phyloP scores from a whole-genome alignment of 345 rosid genomes.

The Excoecaria cochinchinensis region DNA sequence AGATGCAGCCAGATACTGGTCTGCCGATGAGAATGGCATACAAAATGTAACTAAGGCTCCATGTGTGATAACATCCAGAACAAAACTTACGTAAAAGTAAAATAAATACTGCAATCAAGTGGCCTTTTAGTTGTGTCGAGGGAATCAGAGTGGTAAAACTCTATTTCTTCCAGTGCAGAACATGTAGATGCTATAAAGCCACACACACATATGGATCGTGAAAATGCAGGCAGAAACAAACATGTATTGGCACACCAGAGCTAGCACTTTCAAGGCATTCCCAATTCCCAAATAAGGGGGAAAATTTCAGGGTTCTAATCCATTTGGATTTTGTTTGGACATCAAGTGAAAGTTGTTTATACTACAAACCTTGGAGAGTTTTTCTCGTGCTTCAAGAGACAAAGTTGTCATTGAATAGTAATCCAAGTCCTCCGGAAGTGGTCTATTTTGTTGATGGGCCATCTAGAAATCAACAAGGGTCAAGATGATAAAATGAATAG shows the following conservation, averaged over 20 bases:
- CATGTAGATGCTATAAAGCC: background rate
- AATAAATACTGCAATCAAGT: background rate
- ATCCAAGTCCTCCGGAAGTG: slow-evolving; percentile 86
- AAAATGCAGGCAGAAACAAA: background rate
- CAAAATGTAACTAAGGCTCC: background rate
- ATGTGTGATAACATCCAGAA: background rate
- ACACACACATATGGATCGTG: background rate
- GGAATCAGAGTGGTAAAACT: background rate
- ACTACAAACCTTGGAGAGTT: slow-evolving; percentile 80
- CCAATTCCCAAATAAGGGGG: background rate
- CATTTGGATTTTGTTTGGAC: background rate
- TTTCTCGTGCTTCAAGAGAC: slow-evolving; percentile 91
- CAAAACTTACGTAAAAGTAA: background rate
- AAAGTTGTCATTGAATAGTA: slow-evolving; percentile 78
- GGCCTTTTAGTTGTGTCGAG: background rate
- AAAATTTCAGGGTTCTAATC: background rate
- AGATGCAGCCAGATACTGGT: background rate
- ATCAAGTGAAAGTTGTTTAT: background rate
- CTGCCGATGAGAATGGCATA: background rate
- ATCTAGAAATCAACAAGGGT: slow-evolving; percentile 47
- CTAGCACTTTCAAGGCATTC: background rate
- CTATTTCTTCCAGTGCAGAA: background rate
- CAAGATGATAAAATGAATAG: slow-evolving; percentile 2
- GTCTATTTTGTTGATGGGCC: slow-evolving; percentile 78
- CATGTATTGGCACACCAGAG: background rate